These are phyloP conservation scores for Alopecurus myosuroides DNA, from an alignment of 176 grass and related monocot genomes.

Conservation along the genomic window DNA sequence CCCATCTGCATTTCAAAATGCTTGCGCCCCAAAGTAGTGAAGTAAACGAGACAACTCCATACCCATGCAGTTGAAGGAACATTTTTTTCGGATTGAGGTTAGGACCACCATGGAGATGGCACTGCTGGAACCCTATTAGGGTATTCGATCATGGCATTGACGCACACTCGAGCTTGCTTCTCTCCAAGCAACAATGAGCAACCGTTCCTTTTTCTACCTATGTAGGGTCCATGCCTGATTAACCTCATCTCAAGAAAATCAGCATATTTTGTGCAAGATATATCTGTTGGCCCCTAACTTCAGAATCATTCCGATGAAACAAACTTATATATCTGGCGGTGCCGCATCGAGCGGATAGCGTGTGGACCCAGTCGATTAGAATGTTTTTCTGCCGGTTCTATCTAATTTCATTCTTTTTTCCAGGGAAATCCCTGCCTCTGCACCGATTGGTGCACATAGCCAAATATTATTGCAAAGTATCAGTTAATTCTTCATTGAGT, in stretches of 20 bases:
- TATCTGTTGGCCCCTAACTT: neutral
- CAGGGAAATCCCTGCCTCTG: too few relatives aligned
- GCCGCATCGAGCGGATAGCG: neutral
- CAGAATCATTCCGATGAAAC: neutral
- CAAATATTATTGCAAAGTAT: too few relatives aligned
- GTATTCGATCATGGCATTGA: conserved; percentile 3
- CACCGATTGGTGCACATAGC: too few relatives aligned
- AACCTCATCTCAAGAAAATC: neutral
- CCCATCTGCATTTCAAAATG: conserved; percentile 11
- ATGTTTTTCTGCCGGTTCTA: neutral
- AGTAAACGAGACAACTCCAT: neutral
- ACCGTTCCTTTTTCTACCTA: conserved; percentile 16
- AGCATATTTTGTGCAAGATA: neutral
- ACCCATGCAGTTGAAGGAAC: neutral
- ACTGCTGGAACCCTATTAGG: neutral
- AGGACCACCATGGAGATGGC: conserved; percentile 8
- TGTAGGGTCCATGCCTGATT: neutral
- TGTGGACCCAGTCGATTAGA: neutral
- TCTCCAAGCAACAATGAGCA: conserved; percentile 18
- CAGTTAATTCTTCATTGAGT: too few relatives aligned
- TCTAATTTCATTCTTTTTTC: too few relatives aligned
- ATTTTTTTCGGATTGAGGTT: neutral
- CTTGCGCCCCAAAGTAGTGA: neutral
- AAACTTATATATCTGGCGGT: neutral
- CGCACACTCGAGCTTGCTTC: conserved; percentile 4